phyloP scores from a whole-genome alignment of 768 basidiomycete species.

The Suillus lakei region DNA sequence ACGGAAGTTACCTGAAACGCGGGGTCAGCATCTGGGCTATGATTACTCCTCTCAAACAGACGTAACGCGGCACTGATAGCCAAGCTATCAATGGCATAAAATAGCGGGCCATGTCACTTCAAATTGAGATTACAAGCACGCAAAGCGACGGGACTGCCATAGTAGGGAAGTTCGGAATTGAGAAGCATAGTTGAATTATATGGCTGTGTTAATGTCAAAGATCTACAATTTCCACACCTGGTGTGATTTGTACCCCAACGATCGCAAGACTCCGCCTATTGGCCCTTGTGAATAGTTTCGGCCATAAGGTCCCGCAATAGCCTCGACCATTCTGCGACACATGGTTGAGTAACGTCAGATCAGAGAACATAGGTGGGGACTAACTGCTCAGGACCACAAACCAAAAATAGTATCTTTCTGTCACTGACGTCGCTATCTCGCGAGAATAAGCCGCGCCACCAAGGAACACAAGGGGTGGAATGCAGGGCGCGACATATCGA shows the following conservation, averaged over 20 bases:
- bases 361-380: conserved; percentile 27
- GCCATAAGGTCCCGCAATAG: conserved; percentile 78
- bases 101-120: not conserved
- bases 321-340: conserved; percentile 66
- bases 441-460: conserved; percentile 36
- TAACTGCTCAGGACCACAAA: conserved; percentile 87
- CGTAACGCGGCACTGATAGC: not conserved
- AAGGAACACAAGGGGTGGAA: conserved; percentile 25
- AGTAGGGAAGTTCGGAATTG: not conserved
- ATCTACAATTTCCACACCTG: conserved; percentile 73
- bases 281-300: conserved; percentile 76
- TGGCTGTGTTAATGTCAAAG: not conserved
- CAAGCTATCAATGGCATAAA: not conserved
- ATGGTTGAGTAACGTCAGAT: not conserved
- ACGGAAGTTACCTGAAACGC: not conserved
- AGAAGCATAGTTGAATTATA: too few relatives aligned
- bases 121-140: not conserved
- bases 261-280: conserved; percentile 67
- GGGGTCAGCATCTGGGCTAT: not conserved
- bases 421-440: conserved; percentile 18
- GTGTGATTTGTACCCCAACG: conserved; percentile 61
- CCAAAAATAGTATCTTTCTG: conserved; percentile 64
- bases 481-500: conserved; percentile 50
- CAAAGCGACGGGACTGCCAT: not conserved
- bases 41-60: not conserved